Evolutionary conservation across 2,329 filamentous ascomycete species (phyloP).

Genomic region (Ophiobolus disseminans): DNA sequence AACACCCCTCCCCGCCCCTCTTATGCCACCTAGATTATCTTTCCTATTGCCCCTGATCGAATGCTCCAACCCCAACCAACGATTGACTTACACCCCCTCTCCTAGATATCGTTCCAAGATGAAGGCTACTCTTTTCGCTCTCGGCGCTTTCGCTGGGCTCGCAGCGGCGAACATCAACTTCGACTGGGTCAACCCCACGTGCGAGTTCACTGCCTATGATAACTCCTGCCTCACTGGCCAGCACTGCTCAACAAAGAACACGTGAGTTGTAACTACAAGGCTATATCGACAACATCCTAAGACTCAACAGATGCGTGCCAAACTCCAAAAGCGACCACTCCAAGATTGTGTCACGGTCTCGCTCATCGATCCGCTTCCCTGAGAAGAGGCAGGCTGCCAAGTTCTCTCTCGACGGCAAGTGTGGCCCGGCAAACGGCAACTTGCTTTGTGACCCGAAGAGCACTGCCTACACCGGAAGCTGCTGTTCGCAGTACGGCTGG

Average conservation of each 20-base stretch:
- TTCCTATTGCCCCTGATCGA: background rate
- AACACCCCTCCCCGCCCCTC: background rate
- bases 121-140: conserved; percentile 37
- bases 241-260: conserved; percentile 44
- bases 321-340: conserved; percentile 35
- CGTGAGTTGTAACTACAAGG: conserved; percentile 29
- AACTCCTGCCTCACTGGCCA: conserved; percentile 49
- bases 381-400: conserved; percentile 39
- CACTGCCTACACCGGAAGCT: conserved; percentile 54
- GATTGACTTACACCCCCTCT: background rate
- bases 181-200: conserved; percentile 54
- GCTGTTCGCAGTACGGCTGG: conserved; percentile 54
- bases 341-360: conserved; percentile 23
- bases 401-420: conserved; percentile 51
- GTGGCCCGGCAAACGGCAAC: conserved; percentile 49
- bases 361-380: conserved; percentile 29
- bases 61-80: background rate
- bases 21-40: background rate
- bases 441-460: conserved; percentile 54
- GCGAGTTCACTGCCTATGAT: conserved; percentile 38
- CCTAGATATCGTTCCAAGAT: conserved; percentile 21
- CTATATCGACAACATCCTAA: background rate
- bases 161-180: conserved; percentile 59
- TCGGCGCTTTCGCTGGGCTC: conserved; percentile 45
- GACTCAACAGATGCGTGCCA: conserved; percentile 23